Base-by-base conservation (phyloP, 139 green algal species). In the Coccomyxa sp. region DNA sequence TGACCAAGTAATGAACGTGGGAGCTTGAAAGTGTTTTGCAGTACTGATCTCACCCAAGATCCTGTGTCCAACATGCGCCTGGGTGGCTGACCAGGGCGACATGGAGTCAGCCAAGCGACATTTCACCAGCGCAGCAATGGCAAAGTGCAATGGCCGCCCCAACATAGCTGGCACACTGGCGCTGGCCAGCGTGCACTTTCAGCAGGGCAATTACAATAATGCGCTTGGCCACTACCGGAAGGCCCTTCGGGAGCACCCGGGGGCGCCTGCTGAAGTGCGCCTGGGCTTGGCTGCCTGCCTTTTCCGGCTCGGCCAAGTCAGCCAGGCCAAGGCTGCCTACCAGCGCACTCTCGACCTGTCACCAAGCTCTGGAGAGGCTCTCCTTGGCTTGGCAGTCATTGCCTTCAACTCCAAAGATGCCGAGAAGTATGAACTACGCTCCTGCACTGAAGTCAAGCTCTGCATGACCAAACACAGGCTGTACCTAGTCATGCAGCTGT, bases 201-300 rank as follows among this genome's bases (percentile, higher is more conserved):
- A 87, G 51, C 85, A 92, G 79, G 85, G 86, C n/a, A 85, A 91
- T 13, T 92, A 92, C 81, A 88, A 82, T 27, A 82, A 93, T 79
- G 90, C 93, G 1, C 87, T 96, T 17, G 21, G 58, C 0, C 74
- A 89, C 58, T 97, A 95, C 86, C 79, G 87, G 4, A 75, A 86
- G 13, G 93, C 91, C 18, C 86, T 98, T 67, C 82, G 79, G 11
- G 45, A 86, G 30, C 88, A 94, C 87, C 95, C 95, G 16, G 79
- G 57, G 10, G 91, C 87, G 75, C 95, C 95, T 0, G 81, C 95
- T 0, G 92, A 96, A 78, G 92, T 98, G 57, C 91, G 95, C 17
- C 88, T 98, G 81, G 95, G 95, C 86, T 93, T 98, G 18, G 95
- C 88, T 0, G 90, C 90, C 0, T 97, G 93, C 86, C 86, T 88